Base-by-base conservation (phyloP, 176 grass and related monocot genomes). In the Phoenix roebelenii region DNA sequence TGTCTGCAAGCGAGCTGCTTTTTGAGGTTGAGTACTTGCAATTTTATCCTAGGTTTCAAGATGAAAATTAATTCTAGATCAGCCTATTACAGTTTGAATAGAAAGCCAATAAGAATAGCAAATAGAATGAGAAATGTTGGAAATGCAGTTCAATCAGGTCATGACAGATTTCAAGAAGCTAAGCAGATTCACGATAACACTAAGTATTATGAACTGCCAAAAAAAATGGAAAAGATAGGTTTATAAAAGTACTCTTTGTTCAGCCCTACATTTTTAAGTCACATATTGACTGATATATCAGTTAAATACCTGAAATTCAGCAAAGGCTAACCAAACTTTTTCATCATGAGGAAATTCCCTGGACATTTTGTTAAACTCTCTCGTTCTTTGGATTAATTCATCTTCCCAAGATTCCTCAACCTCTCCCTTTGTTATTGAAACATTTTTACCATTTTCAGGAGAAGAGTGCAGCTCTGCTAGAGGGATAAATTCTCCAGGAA, bases 371-470 rank as follows among this genome's bases (percentile, higher is more conserved):
- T 96, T 96, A 61, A 96, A 90, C 60, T 96, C 92, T 64, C 57
- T 79, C 65, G 92, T 96, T 80, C 61, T 82, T 18, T 64, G 63
- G 75, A 96, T 83, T 71, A 96, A 52, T 83, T 96, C 92, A 78
- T 96, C 92, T 75, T 90, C 87, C 92, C 92, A 96, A 30, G 92
- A 96, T 70, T 90, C 92, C 72, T 96, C 86, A 52, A 82, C 39
- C 28, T 88, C 80, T 7, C 71, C 78, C 67, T 71, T 67, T 49
- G 16, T 59, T 14, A 44, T 44, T 44, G 35, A 44, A 44, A 44
- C 35, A n/a, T 59, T 65, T 7, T 51, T 59, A 63, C 22, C 75
- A 65, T 76, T 82, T 54, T 61, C 80, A 72, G 70, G 16, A 51
- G 62, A 60, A 52, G 76, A 72, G 51, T 74, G 60, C 54, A 62